phyloP scores from a whole-genome alignment of 2,329 filamentous ascomycete species.

The Dryadomyces quercivorus region DNA sequence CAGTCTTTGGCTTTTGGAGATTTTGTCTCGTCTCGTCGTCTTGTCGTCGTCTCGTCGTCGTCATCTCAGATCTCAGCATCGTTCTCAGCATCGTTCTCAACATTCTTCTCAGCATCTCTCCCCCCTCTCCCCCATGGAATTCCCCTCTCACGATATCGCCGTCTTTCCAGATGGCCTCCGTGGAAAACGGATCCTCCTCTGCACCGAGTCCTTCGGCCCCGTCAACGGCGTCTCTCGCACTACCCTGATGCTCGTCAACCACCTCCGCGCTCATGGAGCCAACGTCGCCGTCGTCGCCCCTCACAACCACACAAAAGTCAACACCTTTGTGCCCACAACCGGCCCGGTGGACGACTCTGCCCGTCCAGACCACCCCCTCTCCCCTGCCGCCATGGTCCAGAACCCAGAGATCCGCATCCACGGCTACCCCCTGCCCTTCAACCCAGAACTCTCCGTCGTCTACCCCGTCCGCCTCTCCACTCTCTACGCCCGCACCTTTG shows the following conservation, averaged over 20 bases:
- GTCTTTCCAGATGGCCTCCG: conserved; percentile 36
- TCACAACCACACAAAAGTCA: conserved; percentile 39
- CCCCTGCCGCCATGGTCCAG: not conserved
- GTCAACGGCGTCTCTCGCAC: conserved; percentile 65
- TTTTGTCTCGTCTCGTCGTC: no score
- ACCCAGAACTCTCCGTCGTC: conserved; percentile 57
- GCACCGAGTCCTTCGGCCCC: conserved; percentile 59
- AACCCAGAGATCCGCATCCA: conserved; percentile 44
- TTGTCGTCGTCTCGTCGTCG: no score
- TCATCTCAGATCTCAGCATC: no score
- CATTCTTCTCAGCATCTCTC: no score
- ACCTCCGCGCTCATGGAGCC: conserved; percentile 50
- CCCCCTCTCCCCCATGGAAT: not conserved
- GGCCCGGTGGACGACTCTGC: conserved; percentile 21
- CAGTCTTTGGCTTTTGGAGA: no score
- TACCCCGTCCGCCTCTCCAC: conserved; percentile 55
- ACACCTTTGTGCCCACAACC: conserved; percentile 37
- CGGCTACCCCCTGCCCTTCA: conserved; percentile 58
- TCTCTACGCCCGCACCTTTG: conserved; percentile 48
- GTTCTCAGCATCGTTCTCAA: no score
- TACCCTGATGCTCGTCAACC: conserved; percentile 56
- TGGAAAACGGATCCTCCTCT: conserved; percentile 51
- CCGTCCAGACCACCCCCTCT: conserved; percentile 4
- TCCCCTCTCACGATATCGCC: conserved; percentile 24
- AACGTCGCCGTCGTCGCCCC: conserved; percentile 57